Percentiles rank a stretch among this genome's conserved stretches.
These are phyloP conservation scores for Metarhizium rileyi DNA, from an alignment of 2,329 filamentous ascomycete species.

Conservation along the genomic window DNA sequence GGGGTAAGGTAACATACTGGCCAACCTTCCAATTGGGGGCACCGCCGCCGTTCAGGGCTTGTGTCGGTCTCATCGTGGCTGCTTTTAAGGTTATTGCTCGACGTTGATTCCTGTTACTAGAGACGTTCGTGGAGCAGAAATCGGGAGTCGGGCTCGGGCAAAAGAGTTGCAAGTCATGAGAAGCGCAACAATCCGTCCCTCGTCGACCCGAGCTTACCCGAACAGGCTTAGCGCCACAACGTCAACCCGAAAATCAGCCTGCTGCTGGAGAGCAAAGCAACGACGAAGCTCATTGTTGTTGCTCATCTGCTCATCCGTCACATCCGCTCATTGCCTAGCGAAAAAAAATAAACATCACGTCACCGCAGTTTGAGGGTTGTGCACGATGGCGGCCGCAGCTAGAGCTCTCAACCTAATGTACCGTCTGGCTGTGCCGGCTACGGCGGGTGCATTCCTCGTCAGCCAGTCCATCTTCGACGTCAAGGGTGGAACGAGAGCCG, in stretches of 20 bases:
- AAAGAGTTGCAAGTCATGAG: conserved; percentile 12
- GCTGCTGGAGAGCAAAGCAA: neutral
- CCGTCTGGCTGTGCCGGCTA: conserved; percentile 62
- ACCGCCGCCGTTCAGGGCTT: conserved; percentile 25
- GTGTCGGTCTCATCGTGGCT: conserved; percentile 32
- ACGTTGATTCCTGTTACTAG: conserved; percentile 16
- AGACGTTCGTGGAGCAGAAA: conserved; percentile 13
- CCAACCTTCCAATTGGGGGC: conserved; percentile 22
- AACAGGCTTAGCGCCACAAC: conserved; percentile 20
- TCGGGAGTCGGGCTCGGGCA: conserved; percentile 8
- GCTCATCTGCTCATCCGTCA: neutral
- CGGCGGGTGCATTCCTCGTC: conserved; percentile 55
- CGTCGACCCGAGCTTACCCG: conserved; percentile 23
- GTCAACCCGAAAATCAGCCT: conserved; percentile 14
- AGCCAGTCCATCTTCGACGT: conserved; percentile 93
- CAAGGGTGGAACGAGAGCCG: conserved; percentile 83
- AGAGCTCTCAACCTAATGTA: conserved; percentile 53
- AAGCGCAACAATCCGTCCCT: conserved; percentile 13
- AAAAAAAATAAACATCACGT: neutral
- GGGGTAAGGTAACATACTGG: conserved; percentile 22
- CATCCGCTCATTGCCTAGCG: neutral
- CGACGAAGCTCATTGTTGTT: neutral
- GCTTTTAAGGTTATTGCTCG: conserved; percentile 14
- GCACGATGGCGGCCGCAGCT: conserved; percentile 41
- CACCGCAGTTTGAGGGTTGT: neutral